A percentile compares a stretch with the other conserved stretches of the same genome.
Conservation (phyloP, 495 filamentous ascomycete species). For the Rostrohypoxylon terebratum region DNA sequence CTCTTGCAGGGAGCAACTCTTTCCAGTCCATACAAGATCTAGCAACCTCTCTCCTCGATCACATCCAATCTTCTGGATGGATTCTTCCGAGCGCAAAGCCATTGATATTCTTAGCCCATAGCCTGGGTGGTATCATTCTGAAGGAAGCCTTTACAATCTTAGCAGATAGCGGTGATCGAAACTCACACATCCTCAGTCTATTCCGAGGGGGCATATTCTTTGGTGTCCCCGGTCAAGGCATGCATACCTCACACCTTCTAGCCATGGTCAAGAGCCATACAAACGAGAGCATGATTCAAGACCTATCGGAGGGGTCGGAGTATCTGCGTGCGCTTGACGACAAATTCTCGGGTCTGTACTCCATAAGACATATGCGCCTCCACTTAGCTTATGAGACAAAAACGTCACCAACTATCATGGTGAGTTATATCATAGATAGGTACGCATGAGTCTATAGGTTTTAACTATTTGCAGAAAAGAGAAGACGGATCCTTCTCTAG, state of each 20-base stretch:
- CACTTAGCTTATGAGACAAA: constrained; percentile 43
- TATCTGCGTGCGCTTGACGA: constrained; percentile 36
- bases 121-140: constrained; percentile 52
- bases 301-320: constrained; percentile 20
- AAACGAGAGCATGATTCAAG: constrained; percentile 24
- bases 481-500: constrained; percentile 1
- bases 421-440: neutral
- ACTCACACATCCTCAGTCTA: constrained; percentile 20
- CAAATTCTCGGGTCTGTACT: constrained; percentile 18
- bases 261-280: constrained; percentile 43
- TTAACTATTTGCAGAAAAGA: neutral
- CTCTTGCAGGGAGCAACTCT: constrained; percentile 21
- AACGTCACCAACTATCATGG: constrained; percentile 24
- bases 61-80: constrained; percentile 28
- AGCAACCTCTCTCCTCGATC: constrained; percentile 19
- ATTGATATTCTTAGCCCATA: constrained; percentile 52
- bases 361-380: neutral
- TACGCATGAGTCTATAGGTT: too few relatives aligned
- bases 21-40: constrained; percentile 43
- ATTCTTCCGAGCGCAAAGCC: constrained; percentile 25
- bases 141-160: constrained; percentile 46
- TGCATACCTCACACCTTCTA: constrained; percentile 35
- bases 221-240: constrained; percentile 50
- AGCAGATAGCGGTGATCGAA: constrained; percentile 19
- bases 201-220: constrained; percentile 50